phyloP scores from a whole-genome alignment of 108 stramenopile species.

The Hondaea fermentalgiana region DNA sequence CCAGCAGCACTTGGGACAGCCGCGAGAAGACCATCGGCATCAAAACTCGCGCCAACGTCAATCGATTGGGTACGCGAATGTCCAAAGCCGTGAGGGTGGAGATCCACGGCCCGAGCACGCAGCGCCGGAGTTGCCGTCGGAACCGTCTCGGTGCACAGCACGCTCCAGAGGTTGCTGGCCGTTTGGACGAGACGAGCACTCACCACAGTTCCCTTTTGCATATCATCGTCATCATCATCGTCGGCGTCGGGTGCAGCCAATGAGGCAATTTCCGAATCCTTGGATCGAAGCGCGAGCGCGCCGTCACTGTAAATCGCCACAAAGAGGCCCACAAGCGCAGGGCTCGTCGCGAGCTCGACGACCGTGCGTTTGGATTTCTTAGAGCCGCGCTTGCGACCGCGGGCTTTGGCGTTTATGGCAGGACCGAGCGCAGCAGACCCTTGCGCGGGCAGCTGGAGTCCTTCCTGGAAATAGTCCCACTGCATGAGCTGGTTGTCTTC shows the following conservation, averaged over 20 bases:
- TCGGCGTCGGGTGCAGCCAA: not conserved
- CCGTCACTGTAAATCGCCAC: not conserved
- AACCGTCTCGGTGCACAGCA: not conserved
- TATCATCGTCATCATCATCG: not conserved
- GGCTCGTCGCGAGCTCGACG: not conserved
- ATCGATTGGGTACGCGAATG: not conserved
- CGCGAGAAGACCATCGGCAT: not conserved
- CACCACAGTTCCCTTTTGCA: not conserved
- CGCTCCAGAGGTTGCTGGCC: not conserved
- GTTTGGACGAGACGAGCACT: not conserved
- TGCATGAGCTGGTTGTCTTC: not conserved
- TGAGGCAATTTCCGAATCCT: not conserved
- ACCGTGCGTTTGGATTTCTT: not conserved
- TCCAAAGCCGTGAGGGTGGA: not conserved
- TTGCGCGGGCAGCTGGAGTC: not conserved
- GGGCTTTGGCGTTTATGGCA: not conserved
- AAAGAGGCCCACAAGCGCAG: not conserved
- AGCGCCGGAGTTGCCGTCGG: not conserved
- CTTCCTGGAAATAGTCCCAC: constrained; percentile 15
- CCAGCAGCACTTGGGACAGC: not conserved
- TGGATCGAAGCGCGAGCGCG: not conserved
- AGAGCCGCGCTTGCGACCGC: not conserved
- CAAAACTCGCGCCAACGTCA: not conserved
- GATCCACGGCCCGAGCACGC: not conserved
- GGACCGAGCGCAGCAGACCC: not conserved